Evolutionary conservation across 495 filamentous ascomycete genomes (phyloP).

Genomic region (Penicillium lagena): DNA sequence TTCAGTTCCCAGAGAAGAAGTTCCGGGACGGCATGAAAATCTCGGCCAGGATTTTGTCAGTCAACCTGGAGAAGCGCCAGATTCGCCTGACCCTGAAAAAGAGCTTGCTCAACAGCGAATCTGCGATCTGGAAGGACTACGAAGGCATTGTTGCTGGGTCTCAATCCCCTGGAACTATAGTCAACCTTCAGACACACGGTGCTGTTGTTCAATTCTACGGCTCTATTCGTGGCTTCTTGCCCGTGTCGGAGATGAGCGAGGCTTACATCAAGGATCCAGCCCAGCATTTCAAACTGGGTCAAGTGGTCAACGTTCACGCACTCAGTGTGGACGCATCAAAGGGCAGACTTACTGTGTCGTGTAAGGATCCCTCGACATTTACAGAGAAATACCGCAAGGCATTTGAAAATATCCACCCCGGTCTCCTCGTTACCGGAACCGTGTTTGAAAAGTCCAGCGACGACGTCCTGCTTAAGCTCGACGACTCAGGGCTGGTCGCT

Average conservation of each 20-base stretch:
- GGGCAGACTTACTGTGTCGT: slow-evolving; percentile 76
- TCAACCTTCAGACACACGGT: slow-evolving; percentile 68
- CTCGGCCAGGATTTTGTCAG: slow-evolving; percentile 77
- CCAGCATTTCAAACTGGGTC: slow-evolving; percentile 82
- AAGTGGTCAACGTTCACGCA: slow-evolving; percentile 83
- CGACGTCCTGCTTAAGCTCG: slow-evolving; percentile 69
- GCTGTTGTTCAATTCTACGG: slow-evolving; percentile 94
- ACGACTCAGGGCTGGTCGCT: slow-evolving; percentile 64
- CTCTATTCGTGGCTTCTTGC: slow-evolving; percentile 72
- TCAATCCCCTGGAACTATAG: slow-evolving; percentile 75
- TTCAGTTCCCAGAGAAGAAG: slow-evolving; percentile 92
- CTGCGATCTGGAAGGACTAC: slow-evolving; percentile 67
- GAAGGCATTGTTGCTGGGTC: slow-evolving; percentile 59
- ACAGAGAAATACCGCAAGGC: slow-evolving; percentile 67
- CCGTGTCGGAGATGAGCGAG: slow-evolving; percentile 95
- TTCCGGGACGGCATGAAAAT: slow-evolving; percentile 84
- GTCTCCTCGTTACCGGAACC: slow-evolving; percentile 65
- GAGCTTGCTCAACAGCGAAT: slow-evolving; percentile 82
- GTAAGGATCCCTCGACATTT: slow-evolving; percentile 78
- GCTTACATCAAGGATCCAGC: slow-evolving; percentile 84
- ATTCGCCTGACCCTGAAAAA: slow-evolving; percentile 92
- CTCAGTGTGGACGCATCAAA: slow-evolving; percentile 67
- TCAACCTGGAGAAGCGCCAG: slow-evolving; percentile 66
- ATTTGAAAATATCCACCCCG: slow-evolving; percentile 62
- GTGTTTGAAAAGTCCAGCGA: slow-evolving; percentile 82